These are phyloP conservation scores for Moesziomyces parantarcticus DNA, from an alignment of 1,284 basidiomycete genomes.

Conservation along the genomic window DNA sequence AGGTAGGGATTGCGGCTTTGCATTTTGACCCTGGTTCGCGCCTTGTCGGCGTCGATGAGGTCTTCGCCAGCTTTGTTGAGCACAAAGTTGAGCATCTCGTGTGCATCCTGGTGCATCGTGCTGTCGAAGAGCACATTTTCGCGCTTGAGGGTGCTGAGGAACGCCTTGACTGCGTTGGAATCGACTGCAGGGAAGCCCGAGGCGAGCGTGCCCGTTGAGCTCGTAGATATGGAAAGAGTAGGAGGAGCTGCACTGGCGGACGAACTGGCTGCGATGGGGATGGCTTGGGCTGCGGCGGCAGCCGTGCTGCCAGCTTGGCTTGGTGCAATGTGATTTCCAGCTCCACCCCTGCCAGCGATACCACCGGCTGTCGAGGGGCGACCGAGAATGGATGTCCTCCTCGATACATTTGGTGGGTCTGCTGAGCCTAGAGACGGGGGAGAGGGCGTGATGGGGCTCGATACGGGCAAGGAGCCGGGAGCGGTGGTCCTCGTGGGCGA, in stretches of 20 bases:
- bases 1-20: slow-evolving; percentile 43
- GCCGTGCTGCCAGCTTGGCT: slow-evolving; percentile 5
- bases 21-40: slow-evolving; percentile 30
- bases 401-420: slow-evolving; percentile 10
- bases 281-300: slow-evolving; percentile 25
- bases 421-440: slow-evolving; percentile 6
- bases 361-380: slow-evolving; percentile 34
- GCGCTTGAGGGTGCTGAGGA: slow-evolving; percentile 56
- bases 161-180: slow-evolving; percentile 49
- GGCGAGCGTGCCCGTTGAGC: slow-evolving; percentile 78
- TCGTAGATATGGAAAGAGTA: slow-evolving; percentile 39
- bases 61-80: slow-evolving; percentile 94
- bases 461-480: slow-evolving; percentile 27
- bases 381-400: slow-evolving; percentile 39
- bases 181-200: slow-evolving; percentile 79
- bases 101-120: slow-evolving; percentile 80
- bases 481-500: slow-evolving; percentile 32
- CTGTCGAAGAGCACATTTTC: slow-evolving; percentile 63
- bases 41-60: slow-evolving; percentile 74
- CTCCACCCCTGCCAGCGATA: slow-evolving; percentile 29
- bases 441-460: slow-evolving; percentile 32
- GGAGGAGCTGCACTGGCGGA: slow-evolving; percentile 23
- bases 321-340: slow-evolving; percentile 24
- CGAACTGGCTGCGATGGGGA: slow-evolving; percentile 31
- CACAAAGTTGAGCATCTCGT: slow-evolving; percentile 95